Evolutionary conservation across 371 early-diverging fungal species (phyloP).

Genomic region (Gilbertella persicaria): DNA sequence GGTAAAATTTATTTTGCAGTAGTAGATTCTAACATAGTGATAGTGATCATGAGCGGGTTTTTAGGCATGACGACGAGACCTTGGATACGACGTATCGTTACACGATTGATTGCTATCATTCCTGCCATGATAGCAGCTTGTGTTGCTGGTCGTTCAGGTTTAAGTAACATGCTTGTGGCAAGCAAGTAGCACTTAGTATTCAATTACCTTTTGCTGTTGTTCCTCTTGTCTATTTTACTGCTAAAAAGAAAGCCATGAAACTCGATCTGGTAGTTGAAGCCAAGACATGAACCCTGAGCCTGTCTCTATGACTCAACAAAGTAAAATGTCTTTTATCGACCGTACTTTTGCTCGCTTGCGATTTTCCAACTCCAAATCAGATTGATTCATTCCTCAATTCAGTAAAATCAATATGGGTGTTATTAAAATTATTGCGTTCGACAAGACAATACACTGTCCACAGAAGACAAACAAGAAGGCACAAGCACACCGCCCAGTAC

Average conservation of each 20-base stretch:
- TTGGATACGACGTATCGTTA: constrained; percentile 73
- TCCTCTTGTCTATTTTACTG: constrained; percentile 75
- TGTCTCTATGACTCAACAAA: constrained; percentile 2
- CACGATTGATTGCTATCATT: constrained; percentile 70
- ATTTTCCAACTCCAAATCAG: constrained; percentile 13
- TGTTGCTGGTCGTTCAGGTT: constrained; percentile 63
- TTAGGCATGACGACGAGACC: constrained; percentile 69
- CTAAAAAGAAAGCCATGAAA: constrained; percentile 55
- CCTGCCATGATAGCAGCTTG: constrained; percentile 77
- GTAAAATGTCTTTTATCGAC: constrained; percentile 21
- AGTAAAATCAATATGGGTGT: constrained; percentile 14
- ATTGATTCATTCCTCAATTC: constrained; percentile 24
- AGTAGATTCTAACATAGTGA: neutral
- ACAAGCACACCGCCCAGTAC: too few relatives aligned
- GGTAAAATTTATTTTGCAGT: constrained; percentile 1
- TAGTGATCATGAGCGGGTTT: constrained; percentile 82
- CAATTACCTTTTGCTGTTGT: constrained; percentile 83
- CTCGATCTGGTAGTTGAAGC: constrained; percentile 33
- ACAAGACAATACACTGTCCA: neutral
- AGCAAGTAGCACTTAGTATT: constrained; percentile 79
- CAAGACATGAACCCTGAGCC: constrained; percentile 4
- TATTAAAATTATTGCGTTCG: constrained; percentile 15
- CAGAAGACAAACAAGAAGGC: neutral
- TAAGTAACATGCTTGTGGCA: constrained; percentile 67
- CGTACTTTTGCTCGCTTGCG: constrained; percentile 16